phyloP scores from a whole-genome alignment of 306 rosid species.

The Malus domestica region ASM211411v1 NC_041792.1:25497407-25497906 shows the following conservation, averaged over 20 bases:
- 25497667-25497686: slow-evolving; percentile 35
- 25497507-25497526: slow-evolving; percentile 34
- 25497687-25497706: slow-evolving; percentile 34
- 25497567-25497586: slow-evolving; percentile 23
- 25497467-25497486: slow-evolving; percentile 29
- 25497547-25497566: slow-evolving; percentile 34
- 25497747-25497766: slow-evolving; percentile 26
- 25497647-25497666: slow-evolving; percentile 25
- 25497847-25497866: slow-evolving; percentile 26
- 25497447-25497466: slow-evolving; percentile 24
- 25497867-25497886: slow-evolving; percentile 29
- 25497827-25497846: slow-evolving; percentile 36
- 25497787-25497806: slow-evolving; percentile 28
- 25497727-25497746: slow-evolving; percentile 29
- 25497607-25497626: slow-evolving; percentile 29
- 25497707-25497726: slow-evolving; percentile 28
- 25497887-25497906: slow-evolving; percentile 34
- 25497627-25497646: slow-evolving; percentile 21
- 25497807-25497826: slow-evolving; percentile 35
- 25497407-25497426: slow-evolving; percentile 28
- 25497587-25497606: slow-evolving; percentile 29
- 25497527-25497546: slow-evolving; percentile 32
- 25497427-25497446: slow-evolving; percentile 32
- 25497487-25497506: slow-evolving; percentile 25
- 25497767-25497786: slow-evolving; percentile 24